phyloP scores from a whole-genome alignment of 495 filamentous ascomycete genomes.

The Cryomyces minteri region DNA sequence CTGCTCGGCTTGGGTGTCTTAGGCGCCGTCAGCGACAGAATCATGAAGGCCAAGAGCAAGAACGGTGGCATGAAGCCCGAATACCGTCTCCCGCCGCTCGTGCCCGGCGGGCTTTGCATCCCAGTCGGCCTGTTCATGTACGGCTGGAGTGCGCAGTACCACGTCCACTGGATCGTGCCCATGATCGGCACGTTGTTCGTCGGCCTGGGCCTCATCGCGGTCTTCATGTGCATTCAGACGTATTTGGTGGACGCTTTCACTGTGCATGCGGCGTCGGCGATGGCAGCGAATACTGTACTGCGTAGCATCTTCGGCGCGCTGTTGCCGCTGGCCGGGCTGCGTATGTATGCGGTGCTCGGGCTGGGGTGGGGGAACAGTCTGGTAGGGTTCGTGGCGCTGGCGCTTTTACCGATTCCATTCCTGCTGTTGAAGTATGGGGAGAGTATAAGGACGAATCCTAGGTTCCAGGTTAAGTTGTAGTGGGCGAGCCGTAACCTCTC shows the following conservation, averaged over 20 bases:
- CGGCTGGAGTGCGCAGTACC: slow-evolving; percentile 15
- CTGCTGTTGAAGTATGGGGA: slow-evolving; percentile 18
- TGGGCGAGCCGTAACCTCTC: too few species aligned
- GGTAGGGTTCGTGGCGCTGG: slow-evolving; percentile 17
- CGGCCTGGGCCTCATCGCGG: slow-evolving; percentile 16
- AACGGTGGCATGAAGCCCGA: slow-evolving; percentile 14
- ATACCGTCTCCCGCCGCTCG: slow-evolving; percentile 12
- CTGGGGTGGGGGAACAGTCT: slow-evolving; percentile 22
- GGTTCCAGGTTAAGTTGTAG: slow-evolving; percentile 17
- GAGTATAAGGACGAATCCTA: slow-evolving; percentile 10
- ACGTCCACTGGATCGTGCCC: slow-evolving; percentile 16
- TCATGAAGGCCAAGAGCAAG: slow-evolving; percentile 5
- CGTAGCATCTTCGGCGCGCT: slow-evolving; percentile 17
- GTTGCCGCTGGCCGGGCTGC: slow-evolving; percentile 16
- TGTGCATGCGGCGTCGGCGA: slow-evolving; percentile 18
- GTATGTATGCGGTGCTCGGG: slow-evolving; percentile 18
- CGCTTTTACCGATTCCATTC: slow-evolving; percentile 15
- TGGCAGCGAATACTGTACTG: slow-evolving; percentile 21
- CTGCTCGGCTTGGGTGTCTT: slow-evolving; percentile 12
- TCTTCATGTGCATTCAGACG: slow-evolving; percentile 20
- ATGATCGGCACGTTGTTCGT: slow-evolving; percentile 12
- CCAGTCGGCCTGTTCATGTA: slow-evolving; percentile 19
- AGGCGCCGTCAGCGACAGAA: slow-evolving; percentile 10
- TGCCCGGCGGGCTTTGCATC: slow-evolving; percentile 8
- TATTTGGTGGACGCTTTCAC: slow-evolving; percentile 20